Evolutionary conservation across 2,329 filamentous ascomycete genomes (phyloP).

Genomic region (Ophiocordyceps camponoti-rufipedis): DNA sequence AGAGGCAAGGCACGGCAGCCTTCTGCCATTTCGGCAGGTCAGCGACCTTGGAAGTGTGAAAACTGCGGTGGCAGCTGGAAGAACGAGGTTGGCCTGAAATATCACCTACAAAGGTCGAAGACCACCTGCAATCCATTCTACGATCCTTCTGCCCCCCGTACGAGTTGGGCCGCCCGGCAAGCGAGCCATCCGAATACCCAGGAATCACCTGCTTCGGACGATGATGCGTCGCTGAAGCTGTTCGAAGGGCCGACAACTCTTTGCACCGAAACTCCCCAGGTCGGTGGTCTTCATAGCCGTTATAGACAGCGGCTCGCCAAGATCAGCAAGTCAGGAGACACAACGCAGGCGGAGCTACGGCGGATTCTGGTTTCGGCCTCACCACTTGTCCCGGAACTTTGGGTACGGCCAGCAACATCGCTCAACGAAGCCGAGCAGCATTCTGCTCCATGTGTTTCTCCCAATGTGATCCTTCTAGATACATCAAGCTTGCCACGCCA

Average conservation of each 20-base stretch:
- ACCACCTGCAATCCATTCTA: slow-evolving; percentile 32
- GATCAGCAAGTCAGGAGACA: not conserved
- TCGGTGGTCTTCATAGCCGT: not conserved
- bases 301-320: no score
- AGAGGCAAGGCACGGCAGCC: slow-evolving; percentile 2
- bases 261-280: not conserved
- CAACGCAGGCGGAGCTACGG: not conserved
- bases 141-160: slow-evolving; percentile 2
- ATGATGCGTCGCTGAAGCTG: not conserved
- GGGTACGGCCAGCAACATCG: not conserved
- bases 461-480: not conserved
- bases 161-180: slow-evolving; percentile 5
- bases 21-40: slow-evolving; percentile 3
- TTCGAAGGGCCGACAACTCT: no score
- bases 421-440: not conserved
- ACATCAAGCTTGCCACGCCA: not conserved
- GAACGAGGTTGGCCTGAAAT: slow-evolving; percentile 38
- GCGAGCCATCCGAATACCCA: not conserved
- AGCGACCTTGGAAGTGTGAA: slow-evolving; percentile 25
- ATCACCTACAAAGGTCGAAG: slow-evolving; percentile 36
- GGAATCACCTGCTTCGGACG: not conserved
- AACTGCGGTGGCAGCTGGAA: slow-evolving; percentile 37
- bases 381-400: not conserved
- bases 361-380: not conserved
- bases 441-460: not conserved